Evolutionary conservation across 345 rosid genomes (phyloP).

Genomic region (Rhodamnia rubescens): DNA sequence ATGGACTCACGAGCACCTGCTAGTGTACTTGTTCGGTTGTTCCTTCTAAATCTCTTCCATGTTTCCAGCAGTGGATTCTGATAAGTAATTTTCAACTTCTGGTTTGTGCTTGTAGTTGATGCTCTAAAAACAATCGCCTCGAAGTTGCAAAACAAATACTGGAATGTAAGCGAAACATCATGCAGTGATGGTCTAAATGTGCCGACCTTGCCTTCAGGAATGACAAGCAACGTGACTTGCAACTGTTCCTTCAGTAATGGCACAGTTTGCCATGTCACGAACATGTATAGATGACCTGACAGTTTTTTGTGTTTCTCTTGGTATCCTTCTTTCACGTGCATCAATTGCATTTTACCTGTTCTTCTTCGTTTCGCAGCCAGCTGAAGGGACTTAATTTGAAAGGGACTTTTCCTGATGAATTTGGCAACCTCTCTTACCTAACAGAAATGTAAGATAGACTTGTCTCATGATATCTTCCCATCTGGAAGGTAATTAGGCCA

Average conservation of each 20-base stretch:
- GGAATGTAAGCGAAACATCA: slow-evolving; percentile 20
- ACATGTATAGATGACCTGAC: slow-evolving; percentile 25
- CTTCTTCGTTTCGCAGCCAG: slow-evolving; percentile 18
- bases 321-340: background rate
- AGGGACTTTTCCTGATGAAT: slow-evolving; percentile 55
- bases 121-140: slow-evolving; percentile 29
- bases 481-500: background rate
- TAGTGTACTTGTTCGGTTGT: background rate
- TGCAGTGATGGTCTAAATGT: slow-evolving; percentile 26
- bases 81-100: background rate
- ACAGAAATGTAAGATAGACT: slow-evolving; percentile 36
- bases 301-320: background rate
- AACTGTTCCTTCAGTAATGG: slow-evolving; percentile 22
- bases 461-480: background rate
- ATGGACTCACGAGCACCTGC: background rate
- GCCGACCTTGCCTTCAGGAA: background rate
- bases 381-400: slow-evolving; percentile 46
- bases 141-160: slow-evolving; percentile 21
- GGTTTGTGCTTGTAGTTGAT: slow-evolving; percentile 26
- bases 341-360: background rate
- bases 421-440: slow-evolving; percentile 46
- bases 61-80: background rate
- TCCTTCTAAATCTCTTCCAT: background rate
- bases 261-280: slow-evolving; percentile 47
- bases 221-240: slow-evolving; percentile 29